Base-by-base conservation (phyloP, 225 moss, liverwort and hornwort species). In the Asterella californica region DNA sequence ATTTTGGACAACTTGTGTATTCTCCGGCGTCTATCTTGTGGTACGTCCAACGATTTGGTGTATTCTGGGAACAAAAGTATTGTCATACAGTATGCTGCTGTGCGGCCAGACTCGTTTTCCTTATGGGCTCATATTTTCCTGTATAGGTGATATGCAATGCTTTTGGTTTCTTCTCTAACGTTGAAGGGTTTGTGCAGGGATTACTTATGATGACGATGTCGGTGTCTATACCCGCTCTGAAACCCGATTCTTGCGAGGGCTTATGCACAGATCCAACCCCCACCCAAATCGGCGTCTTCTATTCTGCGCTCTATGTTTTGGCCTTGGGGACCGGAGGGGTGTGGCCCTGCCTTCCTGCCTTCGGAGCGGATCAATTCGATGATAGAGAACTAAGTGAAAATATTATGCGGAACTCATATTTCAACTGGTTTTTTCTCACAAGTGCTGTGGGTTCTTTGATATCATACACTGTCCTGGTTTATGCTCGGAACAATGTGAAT, bases 291-390 rank as follows among this genome's bases (percentile, higher is more conserved):
- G 33, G 54, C 0, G 42, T 61, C n/a, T 81, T 72, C n/a, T 78
- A 68, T 18, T 46, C 52, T 15, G 75, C 68, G 9, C 74, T 84
- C 22, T 81, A 78, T 33, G 33, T 84, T 21, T 22, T 81, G 36
- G 68, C 81, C 36, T 42, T 86, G 33, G 83, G 86, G 38, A 67
- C 70, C 5, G 86, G 77, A 27, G 86, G 86, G 10, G 66, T 86
- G 53, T 60, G 62, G 77, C 80, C 83, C 24, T 64, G 72, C 18
- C 5, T 86, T 46, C 42, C 81, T 11, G 54, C 86, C 0, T 78
- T 86, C 24, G 86, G 82, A 73, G 80, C 78, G 45, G 86, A 83
- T 47, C 86, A 86, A 55, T 86, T 86, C n/a, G 80, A 80, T 5
- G 86, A 86, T 12, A 67, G 65, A 14, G 77, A 48, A 37, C 21